Conservation (phyloP, 768 basidiomycete species). For the Serendipita sp. region DNA sequence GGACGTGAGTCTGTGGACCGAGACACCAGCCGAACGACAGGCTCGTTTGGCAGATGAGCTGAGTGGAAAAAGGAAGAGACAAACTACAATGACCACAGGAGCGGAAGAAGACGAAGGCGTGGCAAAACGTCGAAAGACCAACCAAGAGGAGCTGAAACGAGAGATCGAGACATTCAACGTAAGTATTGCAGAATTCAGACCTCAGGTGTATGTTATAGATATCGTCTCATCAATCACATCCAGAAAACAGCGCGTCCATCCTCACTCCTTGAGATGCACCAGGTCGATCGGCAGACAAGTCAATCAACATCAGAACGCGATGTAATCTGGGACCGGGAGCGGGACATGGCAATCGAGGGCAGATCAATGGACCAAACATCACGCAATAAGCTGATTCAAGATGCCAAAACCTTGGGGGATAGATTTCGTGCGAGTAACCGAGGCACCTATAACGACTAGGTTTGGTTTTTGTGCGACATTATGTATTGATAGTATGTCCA, state of each 20-base stretch:
- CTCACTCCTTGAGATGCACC: slow-evolving; percentile 40
- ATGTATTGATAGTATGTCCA: not conserved
- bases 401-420: slow-evolving; percentile 67
- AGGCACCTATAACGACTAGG: slow-evolving; percentile 17
- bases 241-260: slow-evolving; percentile 28
- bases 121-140: slow-evolving; percentile 37
- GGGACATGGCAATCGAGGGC: slow-evolving; percentile 81
- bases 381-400: slow-evolving; percentile 58
- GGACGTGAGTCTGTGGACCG: slow-evolving; percentile 80
- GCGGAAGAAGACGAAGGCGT: slow-evolving; percentile 26
- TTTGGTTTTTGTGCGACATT: not conserved
- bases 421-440: slow-evolving; percentile 46
- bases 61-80: slow-evolving; percentile 56
- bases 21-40: slow-evolving; percentile 85
- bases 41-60: slow-evolving; percentile 89
- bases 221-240: slow-evolving; percentile 14
- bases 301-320: slow-evolving; percentile 17
- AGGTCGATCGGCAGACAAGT: slow-evolving; percentile 12
- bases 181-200: slow-evolving; percentile 14
- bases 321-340: slow-evolving; percentile 77
- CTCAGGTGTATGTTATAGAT: not conserved
- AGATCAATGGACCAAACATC: slow-evolving; percentile 79
- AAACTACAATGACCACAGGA: slow-evolving; percentile 17
- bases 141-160: slow-evolving; percentile 51
- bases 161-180: slow-evolving; percentile 74